Base-by-base conservation (phyloP, 176 grass and related monocot genomes). In the Carex myosuroides region DNA sequence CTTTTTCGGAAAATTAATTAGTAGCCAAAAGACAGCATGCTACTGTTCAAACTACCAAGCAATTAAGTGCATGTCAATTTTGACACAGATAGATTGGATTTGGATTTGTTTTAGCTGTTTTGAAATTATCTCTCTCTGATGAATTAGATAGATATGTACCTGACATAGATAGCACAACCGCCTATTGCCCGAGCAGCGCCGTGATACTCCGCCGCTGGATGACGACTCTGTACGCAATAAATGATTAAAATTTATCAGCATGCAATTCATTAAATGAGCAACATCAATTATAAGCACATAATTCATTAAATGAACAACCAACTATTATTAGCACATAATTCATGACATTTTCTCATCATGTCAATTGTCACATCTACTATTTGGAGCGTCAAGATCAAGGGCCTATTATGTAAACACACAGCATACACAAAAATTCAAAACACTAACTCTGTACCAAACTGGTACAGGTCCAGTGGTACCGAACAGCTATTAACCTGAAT, bases 171-270 rank as follows among this genome's bases (percentile, higher is more conserved):
- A 0, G 91, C 33, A 5, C 91, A 81, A 3, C 94, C 89, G 35
- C 94, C 86, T 17, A 97, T 82, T 10, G 91, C 89, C 52, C 91
- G 81, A 29, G 91, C 91, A 13, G 94, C 92, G 10, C 83, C 94
- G 80, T 97, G 94, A 79, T 94, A 97, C 52, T 97, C 94, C 8
- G 94, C 89, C 10, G 90, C 92, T 39, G 94, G 92, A 60, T 97
- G 94, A 61, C 89, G 70, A 46, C 89, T 92, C 94, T 97, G 87
- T 1, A 52, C 21, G 10, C 39, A 72, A 48, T 73, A 50, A 50
- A 18, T 20, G 4, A 24, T 26, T 48, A 75, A 26, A 11, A 53
- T 22, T 56, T 32, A 56, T 77, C 24, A 77, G 6, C 13, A 76
- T 13, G 5, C 13, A 54, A 76, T 26, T 76, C 72, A 55, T 76